Conservation (phyloP, 2,329 filamentous ascomycete species). For the Colletotrichum lupini region DNA sequence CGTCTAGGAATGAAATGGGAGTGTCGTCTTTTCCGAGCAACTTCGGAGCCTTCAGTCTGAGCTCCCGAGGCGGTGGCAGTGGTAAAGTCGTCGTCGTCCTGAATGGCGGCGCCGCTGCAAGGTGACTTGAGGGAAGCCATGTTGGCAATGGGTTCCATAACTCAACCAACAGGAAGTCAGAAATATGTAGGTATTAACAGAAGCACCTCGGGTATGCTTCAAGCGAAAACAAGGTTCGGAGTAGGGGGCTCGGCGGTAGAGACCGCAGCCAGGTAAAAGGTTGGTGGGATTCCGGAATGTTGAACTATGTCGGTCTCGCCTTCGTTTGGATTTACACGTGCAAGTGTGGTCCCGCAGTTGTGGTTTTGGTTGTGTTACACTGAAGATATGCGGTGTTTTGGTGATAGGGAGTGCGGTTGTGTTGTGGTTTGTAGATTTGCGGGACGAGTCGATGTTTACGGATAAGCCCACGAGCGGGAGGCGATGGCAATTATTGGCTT, state of each 20-base stretch:
- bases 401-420: background rate
- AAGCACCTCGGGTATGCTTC: background rate
- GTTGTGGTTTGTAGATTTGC: slow-evolving; percentile 12
- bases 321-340: background rate
- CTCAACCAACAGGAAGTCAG: background rate
- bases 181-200: background rate
- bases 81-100: slow-evolving; percentile 47
- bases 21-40: slow-evolving; percentile 60
- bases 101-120: slow-evolving; percentile 46
- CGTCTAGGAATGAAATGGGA: slow-evolving; percentile 68
- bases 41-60: slow-evolving; percentile 45
- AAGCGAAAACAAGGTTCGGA: background rate
- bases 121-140: slow-evolving; percentile 53
- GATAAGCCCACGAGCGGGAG: slow-evolving; percentile 32
- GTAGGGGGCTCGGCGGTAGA: slow-evolving; percentile 14
- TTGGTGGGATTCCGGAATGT: background rate
- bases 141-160: slow-evolving; percentile 37
- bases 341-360: background rate
- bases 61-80: slow-evolving; percentile 54
- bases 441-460: slow-evolving; percentile 15
- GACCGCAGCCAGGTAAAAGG: background rate
- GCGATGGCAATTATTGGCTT: slow-evolving; percentile 33
- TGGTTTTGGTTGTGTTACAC: slow-evolving; percentile 23
- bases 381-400: background rate
- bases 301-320: background rate